Conservation (phyloP, 2,329 filamentous ascomycete genomes). For the Fusarium lyarnte region DNA sequence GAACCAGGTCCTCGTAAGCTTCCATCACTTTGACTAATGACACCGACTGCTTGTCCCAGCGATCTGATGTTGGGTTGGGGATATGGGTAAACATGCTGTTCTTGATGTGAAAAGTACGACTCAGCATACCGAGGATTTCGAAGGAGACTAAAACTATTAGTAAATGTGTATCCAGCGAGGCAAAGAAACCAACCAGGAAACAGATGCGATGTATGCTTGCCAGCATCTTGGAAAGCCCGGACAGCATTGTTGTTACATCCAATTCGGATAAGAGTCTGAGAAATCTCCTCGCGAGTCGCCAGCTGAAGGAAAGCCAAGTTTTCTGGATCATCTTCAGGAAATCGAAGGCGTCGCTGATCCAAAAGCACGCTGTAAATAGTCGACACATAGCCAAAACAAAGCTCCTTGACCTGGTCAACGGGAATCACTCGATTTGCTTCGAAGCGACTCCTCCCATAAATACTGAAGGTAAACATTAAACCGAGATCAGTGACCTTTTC, state of each 20-base stretch:
- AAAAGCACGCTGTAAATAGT: constrained; percentile 60
- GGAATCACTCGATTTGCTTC: constrained; percentile 62
- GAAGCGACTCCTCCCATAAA: constrained; percentile 60
- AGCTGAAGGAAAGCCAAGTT: constrained; percentile 58
- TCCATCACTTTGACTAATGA: constrained; percentile 54
- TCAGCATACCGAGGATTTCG: constrained; percentile 68
- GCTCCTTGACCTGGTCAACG: constrained; percentile 61
- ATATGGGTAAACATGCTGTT: constrained; percentile 62
- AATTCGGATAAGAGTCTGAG: constrained; percentile 61
- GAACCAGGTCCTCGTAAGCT: constrained; percentile 49
- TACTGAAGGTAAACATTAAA: constrained; percentile 63
- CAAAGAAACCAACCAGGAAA: constrained; percentile 56
- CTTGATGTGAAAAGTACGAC: constrained; percentile 59
- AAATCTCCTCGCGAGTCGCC: constrained; percentile 60
- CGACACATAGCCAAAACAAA: constrained; percentile 65
- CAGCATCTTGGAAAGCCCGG: constrained; percentile 53
- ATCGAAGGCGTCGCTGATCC: constrained; percentile 52
- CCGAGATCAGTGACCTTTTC: constrained; percentile 59
- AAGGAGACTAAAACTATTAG: constrained; percentile 58
- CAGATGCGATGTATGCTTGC: constrained; percentile 56
- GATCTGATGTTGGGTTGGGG: constrained; percentile 65
- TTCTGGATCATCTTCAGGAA: constrained; percentile 53
- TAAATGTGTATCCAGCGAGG: neutral
- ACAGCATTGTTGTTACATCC: constrained; percentile 64
- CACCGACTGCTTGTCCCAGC: constrained; percentile 63